These are phyloP conservation scores for Ophiostoma populinum DNA, from an alignment of 2,329 filamentous ascomycete species.

Conservation along the genomic window DNA sequence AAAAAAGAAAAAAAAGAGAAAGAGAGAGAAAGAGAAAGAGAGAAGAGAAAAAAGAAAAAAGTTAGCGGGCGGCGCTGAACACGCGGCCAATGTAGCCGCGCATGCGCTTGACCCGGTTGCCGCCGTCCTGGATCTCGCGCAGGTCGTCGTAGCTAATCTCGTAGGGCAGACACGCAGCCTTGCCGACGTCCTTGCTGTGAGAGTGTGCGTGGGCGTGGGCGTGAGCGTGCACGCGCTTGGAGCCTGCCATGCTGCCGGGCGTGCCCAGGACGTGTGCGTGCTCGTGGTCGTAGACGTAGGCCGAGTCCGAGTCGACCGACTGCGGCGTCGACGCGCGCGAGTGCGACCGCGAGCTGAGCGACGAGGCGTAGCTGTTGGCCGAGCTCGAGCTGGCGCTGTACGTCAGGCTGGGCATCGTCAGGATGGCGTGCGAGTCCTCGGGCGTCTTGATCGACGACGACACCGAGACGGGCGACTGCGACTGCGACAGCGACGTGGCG, in stretches of 20 bases:
- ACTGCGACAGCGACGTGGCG: neutral
- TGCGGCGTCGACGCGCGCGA: slow-evolving; percentile 33
- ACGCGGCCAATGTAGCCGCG: slow-evolving; percentile 37
- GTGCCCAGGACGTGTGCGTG: slow-evolving; percentile 25
- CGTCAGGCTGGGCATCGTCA: slow-evolving; percentile 27
- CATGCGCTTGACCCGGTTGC: slow-evolving; percentile 29
- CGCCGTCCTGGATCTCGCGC: slow-evolving; percentile 29
- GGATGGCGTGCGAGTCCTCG: slow-evolving; percentile 12
- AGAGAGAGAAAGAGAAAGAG: neutral
- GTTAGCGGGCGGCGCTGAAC: slow-evolving; percentile 24
- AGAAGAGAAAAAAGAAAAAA: neutral
- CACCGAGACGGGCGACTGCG: neutral
- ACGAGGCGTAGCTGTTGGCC: slow-evolving; percentile 25
- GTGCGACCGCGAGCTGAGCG: slow-evolving; percentile 27
- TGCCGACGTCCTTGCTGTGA: neutral
- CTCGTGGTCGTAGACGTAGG: slow-evolving; percentile 26
- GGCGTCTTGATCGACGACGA: slow-evolving; percentile 12
- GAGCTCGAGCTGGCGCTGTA: slow-evolving; percentile 28
- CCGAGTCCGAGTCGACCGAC: slow-evolving; percentile 21
- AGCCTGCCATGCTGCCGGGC: slow-evolving; percentile 10
- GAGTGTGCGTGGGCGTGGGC: too few species aligned
- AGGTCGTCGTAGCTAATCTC: slow-evolving; percentile 37
- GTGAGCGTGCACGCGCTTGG: slow-evolving; percentile 9
- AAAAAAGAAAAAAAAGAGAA: neutral
- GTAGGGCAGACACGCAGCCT: slow-evolving; percentile 28